Evolutionary conservation across 169 alveolate genomes (phyloP).

Genomic region (Babesia bigemina): DNA sequence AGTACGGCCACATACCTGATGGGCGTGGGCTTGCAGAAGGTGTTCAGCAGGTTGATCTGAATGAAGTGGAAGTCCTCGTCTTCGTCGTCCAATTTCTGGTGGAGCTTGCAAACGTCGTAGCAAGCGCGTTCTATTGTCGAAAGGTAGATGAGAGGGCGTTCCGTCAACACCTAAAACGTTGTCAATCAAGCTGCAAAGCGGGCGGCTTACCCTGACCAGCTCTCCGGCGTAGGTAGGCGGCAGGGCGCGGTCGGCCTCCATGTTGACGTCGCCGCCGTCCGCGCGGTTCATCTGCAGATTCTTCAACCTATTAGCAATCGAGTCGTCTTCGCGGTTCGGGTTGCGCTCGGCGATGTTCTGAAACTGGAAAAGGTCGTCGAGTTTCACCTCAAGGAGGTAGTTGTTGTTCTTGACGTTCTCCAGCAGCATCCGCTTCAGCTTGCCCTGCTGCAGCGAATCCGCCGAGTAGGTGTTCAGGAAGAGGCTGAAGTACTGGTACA

Average conservation of each 20-base stretch:
- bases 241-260: conserved; percentile 23
- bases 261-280: conserved; percentile 14
- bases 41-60: conserved; percentile 75
- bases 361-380: conserved; percentile 77
- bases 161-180: conserved; percentile 69
- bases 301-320: conserved; percentile 49
- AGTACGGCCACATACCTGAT: conserved; percentile 51
- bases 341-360: conserved; percentile 74
- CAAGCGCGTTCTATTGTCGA: conserved; percentile 78
- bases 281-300: conserved; percentile 36
- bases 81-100: conserved; percentile 71
- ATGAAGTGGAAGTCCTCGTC: conserved; percentile 73
- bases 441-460: conserved; percentile 77
- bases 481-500: conserved; percentile 72
- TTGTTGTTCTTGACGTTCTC: conserved; percentile 78
- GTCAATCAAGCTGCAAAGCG: conserved; percentile 30
- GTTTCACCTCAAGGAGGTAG: conserved; percentile 74
- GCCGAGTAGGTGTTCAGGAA: conserved; percentile 77
- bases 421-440: conserved; percentile 70
- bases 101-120: conserved; percentile 76
- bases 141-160: conserved; percentile 74
- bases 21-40: conserved; percentile 77
- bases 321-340: conserved; percentile 69
- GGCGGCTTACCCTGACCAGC: conserved; percentile 69
- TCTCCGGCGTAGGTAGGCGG: conserved; percentile 75